A percentile compares a stretch with the other conserved stretches of the same genome.
phyloP scores from a whole-genome alignment of 1,139 yeast genomes.

The Hemisphaericaspora lyxosophila region DNA sequence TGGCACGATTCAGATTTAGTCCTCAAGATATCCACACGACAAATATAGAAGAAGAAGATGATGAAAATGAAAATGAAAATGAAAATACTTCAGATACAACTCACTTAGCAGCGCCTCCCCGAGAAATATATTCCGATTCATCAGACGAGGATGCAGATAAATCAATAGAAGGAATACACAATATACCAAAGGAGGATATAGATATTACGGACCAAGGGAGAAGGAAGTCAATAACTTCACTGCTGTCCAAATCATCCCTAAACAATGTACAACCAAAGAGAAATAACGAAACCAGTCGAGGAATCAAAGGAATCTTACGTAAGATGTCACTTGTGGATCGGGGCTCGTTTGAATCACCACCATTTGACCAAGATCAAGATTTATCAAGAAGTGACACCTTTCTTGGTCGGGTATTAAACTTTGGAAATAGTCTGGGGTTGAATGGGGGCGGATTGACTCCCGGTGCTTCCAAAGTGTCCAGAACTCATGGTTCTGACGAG shows the following conservation, averaged over 20 bases:
- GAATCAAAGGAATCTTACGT: conserved; percentile 33
- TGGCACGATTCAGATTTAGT: conserved; percentile 13
- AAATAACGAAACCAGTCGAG: conserved; percentile 9
- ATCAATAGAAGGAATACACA: not conserved
- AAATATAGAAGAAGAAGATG: conserved; percentile 4
- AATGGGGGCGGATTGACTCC: conserved; percentile 48
- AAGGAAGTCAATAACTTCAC: conserved; percentile 3
- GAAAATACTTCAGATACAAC: conserved; percentile 3
- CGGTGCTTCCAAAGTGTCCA: conserved; percentile 31
- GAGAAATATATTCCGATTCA: conserved; percentile 14
- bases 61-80: conserved; percentile 4
- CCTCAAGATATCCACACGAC: conserved; percentile 5
- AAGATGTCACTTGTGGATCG: conserved; percentile 38
- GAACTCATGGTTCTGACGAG: conserved; percentile 22
- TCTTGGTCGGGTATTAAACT: conserved; percentile 36
- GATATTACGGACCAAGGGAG: conserved; percentile 26
- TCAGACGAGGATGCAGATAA: conserved; percentile 12
- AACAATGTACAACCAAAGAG: not conserved
- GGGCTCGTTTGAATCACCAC: conserved; percentile 13
- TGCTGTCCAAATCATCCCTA: conserved; percentile 1
- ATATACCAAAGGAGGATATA: conserved; percentile 11
- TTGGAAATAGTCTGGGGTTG: conserved; percentile 24
- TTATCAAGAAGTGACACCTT: conserved; percentile 37
- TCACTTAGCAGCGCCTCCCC: conserved; percentile 8
- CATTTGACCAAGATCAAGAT: conserved; percentile 16